These are phyloP conservation scores for Colletotrichum filicis DNA, from an alignment of 2,329 filamentous ascomycete genomes.

Conservation along the genomic window DNA sequence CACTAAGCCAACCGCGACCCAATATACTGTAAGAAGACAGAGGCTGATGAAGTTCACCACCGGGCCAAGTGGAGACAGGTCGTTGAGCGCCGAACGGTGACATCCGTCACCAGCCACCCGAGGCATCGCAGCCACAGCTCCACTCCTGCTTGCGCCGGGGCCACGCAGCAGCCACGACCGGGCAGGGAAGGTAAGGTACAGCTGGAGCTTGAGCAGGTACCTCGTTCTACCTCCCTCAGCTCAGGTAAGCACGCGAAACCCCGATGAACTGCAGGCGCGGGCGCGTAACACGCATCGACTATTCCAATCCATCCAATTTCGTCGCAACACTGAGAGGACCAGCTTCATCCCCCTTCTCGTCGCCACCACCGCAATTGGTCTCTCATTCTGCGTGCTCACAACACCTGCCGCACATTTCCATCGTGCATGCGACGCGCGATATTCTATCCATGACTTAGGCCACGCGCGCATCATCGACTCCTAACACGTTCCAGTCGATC, in stretches of 20 bases:
- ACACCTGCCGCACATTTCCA: not conserved
- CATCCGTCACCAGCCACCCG: slow-evolving; percentile 28
- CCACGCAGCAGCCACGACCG: slow-evolving; percentile 25
- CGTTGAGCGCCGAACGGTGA: slow-evolving; percentile 19
- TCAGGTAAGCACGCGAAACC: slow-evolving; percentile 36
- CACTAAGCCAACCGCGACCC: not conserved
- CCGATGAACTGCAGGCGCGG: slow-evolving; percentile 32
- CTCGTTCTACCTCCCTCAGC: slow-evolving; percentile 22
- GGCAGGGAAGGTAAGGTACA: slow-evolving; percentile 24
- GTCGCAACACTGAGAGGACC: slow-evolving; percentile 28
- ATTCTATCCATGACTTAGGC: slow-evolving; percentile 25
- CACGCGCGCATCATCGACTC: slow-evolving; percentile 24
- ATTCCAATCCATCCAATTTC: slow-evolving; percentile 32
- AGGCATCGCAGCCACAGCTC: slow-evolving; percentile 7
- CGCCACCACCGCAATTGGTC: slow-evolving; percentile 30
- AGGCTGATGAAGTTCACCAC: not conserved
- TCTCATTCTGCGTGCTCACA: slow-evolving; percentile 1
- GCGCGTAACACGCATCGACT: slow-evolving; percentile 34
- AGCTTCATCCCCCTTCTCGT: slow-evolving; percentile 14
- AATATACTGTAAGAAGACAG: not conserved
- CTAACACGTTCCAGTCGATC: slow-evolving; percentile 29
- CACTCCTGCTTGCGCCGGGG: slow-evolving; percentile 20
- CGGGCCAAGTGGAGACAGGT: slow-evolving; percentile 13
- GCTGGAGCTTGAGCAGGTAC: slow-evolving; percentile 8
- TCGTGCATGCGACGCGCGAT: slow-evolving; percentile 15